These are phyloP conservation scores for Blastosporella zonata DNA, from an alignment of 1,284 basidiomycete species.

Conservation along the genomic window DNA sequence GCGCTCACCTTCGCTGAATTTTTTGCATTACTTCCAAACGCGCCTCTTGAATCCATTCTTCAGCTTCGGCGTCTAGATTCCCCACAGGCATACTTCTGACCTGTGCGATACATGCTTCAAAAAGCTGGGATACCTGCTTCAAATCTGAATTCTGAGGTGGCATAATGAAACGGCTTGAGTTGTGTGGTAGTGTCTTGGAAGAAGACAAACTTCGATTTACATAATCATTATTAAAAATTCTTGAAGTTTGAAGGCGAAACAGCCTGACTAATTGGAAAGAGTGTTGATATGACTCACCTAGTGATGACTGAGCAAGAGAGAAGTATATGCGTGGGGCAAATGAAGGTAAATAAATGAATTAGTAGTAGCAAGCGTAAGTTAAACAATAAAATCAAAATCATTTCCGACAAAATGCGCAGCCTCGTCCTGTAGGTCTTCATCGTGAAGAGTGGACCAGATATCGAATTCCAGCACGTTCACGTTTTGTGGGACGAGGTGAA, in stretches of 20 bases:
- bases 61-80: constrained; percentile 13
- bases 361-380: not conserved
- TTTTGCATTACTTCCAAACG: constrained; percentile 11
- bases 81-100: constrained; percentile 4
- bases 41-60: constrained; percentile 15
- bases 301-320: not conserved
- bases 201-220: no score
- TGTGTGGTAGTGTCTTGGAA: no score
- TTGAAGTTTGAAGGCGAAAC: no score
- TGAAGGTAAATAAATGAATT: not conserved
- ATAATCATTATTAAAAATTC: no score
- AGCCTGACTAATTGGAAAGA: no score
- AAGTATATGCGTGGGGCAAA: not conserved
- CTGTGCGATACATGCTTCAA: constrained; percentile 15
- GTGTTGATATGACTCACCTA: no score
- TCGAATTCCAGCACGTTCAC: constrained; percentile 15
- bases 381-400: constrained; percentile 15
- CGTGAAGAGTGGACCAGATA: constrained; percentile 14
- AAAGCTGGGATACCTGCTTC: constrained; percentile 18
- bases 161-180: not conserved
- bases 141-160: constrained; percentile 2
- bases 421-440: constrained; percentile 13
- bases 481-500: constrained; percentile 1
- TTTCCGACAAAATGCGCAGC: constrained; percentile 18
- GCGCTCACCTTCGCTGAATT: constrained; percentile 8